Base-by-base conservation (phyloP, 1,284 basidiomycete genomes). In the Pseudozyma thailandica region DNA sequence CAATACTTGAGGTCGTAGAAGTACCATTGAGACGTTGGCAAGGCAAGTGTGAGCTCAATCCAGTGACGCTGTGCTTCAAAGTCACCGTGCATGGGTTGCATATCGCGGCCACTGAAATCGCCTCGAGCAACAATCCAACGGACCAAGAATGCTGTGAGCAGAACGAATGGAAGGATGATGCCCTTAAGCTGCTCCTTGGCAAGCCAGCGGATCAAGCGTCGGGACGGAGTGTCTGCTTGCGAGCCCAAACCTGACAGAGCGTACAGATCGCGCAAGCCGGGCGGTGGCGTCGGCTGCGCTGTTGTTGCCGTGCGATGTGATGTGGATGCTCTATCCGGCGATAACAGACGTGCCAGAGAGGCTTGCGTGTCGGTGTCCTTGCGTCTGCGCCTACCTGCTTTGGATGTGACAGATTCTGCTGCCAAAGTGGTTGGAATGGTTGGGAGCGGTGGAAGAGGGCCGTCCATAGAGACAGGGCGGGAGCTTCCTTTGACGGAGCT, bases 61-160 rank as follows among this genome's bases (percentile, higher is more conserved):
- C 93, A 95, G 83, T 95, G 93, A 50, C 93, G 86, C 79, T 95
- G 93, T 0, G 93, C 93, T 83, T 96, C 93, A 74, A 92, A 93
- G 83, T 96, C 93, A 16, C 93, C 93, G 68, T 88, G 91, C 88
- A 94, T 89, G 0, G 93, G 93, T 0, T 92, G 89, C 3, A 87
- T 88, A 16, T 82, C 86, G 59, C 88, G 83, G 6, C 93, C 77
- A 91, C 92, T 78, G 72, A 70, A 81, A 28, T 71, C 69, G 42
- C 72, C 72, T 2, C 66, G 51, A 6, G 51, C 75, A 5, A 78
- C 71, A n/a, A 61, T 50, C 51, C 68, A 72, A 10, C 76, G 69
- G 15, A 78, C 42, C n/a, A 81, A 50, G 23, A 75, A 43, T 7
- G 58, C 44, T 1, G 47, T 13, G 9, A 66, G 37, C 31, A 74